Conservation (phyloP, 2,329 filamentous ascomycete genomes). For the Aureobasidium sp. region DNA sequence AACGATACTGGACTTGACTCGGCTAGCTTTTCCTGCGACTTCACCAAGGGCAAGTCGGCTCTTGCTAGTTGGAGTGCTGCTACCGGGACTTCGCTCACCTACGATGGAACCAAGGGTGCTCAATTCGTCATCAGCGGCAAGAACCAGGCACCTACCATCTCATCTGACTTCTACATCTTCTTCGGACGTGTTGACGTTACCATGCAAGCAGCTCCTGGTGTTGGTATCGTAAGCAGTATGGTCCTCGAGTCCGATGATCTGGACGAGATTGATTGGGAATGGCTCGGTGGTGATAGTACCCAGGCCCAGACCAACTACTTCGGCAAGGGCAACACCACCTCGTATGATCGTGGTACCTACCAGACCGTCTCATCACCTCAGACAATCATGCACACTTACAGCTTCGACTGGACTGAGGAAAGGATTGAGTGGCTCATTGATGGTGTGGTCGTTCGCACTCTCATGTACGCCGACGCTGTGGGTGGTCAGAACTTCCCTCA, state of each 20-base stretch:
- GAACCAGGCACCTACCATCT: conserved; percentile 71
- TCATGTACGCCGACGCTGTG: conserved; percentile 59
- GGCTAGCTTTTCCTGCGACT: conserved; percentile 41
- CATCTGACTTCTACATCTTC: conserved; percentile 76
- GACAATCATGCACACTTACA: conserved; percentile 61
- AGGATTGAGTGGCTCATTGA: conserved; percentile 64
- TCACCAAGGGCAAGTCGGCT: conserved; percentile 51
- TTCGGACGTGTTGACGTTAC: conserved; percentile 71
- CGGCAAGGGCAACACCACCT: conserved; percentile 63
- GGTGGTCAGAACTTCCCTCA: conserved; percentile 67
- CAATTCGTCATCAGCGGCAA: conserved; percentile 63
- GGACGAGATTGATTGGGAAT: conserved; percentile 85
- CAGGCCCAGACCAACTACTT: conserved; percentile 69
- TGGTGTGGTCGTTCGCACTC: conserved; percentile 57
- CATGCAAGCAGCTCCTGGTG: conserved; percentile 67
- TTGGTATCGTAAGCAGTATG: conserved; percentile 71
- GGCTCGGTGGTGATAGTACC: conserved; percentile 58
- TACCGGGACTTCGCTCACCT: conserved; percentile 59
- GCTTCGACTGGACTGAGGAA: conserved; percentile 56
- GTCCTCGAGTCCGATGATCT: conserved; percentile 76
- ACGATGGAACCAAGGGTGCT: conserved; percentile 53
- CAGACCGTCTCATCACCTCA: conserved; percentile 51
- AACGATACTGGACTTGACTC: conserved; percentile 64
- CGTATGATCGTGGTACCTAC: conserved; percentile 63
- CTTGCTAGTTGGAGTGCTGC: conserved; percentile 55